phyloP scores from a whole-genome alignment of 2,329 filamentous ascomycete species.

The Fusarium siculi region DNA sequence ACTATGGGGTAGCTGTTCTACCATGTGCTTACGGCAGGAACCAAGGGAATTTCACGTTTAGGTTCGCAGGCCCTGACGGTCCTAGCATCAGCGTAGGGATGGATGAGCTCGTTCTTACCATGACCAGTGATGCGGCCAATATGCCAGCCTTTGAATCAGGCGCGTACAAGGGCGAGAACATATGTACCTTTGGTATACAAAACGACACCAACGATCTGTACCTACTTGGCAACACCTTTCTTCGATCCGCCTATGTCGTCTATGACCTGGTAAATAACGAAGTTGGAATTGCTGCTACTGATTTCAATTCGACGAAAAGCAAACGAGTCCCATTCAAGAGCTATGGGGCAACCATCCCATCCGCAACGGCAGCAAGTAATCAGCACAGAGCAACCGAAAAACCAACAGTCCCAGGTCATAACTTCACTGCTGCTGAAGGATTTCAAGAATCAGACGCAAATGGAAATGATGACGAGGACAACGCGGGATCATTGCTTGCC shows the following conservation, averaged over 20 bases:
- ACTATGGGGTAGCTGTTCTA: slow-evolving; percentile 56
- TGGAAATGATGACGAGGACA: slow-evolving; percentile 11
- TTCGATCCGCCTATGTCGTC: slow-evolving; percentile 69
- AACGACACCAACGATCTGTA: slow-evolving; percentile 56
- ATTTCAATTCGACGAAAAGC: slow-evolving; percentile 63
- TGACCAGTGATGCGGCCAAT: slow-evolving; percentile 48
- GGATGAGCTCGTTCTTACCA: slow-evolving; percentile 65
- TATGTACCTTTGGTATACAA: slow-evolving; percentile 68
- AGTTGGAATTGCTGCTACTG: slow-evolving; percentile 63
- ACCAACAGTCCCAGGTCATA: slow-evolving; percentile 31
- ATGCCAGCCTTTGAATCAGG: slow-evolving; percentile 53
- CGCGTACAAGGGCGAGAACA: slow-evolving; percentile 55
- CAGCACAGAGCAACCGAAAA: slow-evolving; percentile 47
- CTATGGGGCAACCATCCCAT: slow-evolving; percentile 61
- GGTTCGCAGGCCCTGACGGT: slow-evolving; percentile 60
- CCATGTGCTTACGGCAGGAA: slow-evolving; percentile 60
- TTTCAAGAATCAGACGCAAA: slow-evolving; percentile 41
- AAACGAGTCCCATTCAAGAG: slow-evolving; percentile 63
- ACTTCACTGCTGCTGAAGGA: slow-evolving; percentile 47
- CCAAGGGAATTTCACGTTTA: slow-evolving; percentile 64
- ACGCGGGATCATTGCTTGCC: slow-evolving; percentile 25
- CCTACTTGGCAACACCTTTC: slow-evolving; percentile 67
- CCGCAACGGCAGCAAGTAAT: slow-evolving; percentile 57
- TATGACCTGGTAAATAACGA: slow-evolving; percentile 69
- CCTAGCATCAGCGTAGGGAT: slow-evolving; percentile 63